Conservation (phyloP, 192 early-diverging fungal genomes). For the Coemansia sp. region DNA sequence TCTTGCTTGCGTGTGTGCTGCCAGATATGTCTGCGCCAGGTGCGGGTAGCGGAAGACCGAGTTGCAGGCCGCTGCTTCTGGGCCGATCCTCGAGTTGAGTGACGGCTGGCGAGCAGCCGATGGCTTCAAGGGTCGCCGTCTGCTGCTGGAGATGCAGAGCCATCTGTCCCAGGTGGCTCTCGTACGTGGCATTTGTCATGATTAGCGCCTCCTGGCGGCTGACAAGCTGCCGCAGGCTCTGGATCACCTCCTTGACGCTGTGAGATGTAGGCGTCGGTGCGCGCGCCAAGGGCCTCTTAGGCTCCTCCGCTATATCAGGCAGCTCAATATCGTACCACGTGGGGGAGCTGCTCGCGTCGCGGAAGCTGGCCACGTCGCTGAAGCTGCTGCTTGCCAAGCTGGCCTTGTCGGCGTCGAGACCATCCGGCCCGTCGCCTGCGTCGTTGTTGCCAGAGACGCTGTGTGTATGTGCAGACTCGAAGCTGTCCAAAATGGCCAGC, state of each 20-base stretch:
- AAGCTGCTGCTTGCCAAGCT: slow-evolving; percentile 35
- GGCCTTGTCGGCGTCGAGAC: slow-evolving; percentile 2
- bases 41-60: too few species aligned
- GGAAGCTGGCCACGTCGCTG: slow-evolving; percentile 35
- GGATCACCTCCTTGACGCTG: slow-evolving; percentile 19
- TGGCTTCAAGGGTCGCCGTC: slow-evolving; percentile 10
- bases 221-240: slow-evolving; percentile 28
- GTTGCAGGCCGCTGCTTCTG: too few species aligned
- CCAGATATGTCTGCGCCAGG: background rate
- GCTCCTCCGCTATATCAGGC: background rate
- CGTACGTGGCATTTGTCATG: slow-evolving; percentile 18
- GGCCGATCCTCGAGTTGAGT: too few species aligned
- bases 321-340: slow-evolving; percentile 17
- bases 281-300: background rate
- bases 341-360: slow-evolving; percentile 45
- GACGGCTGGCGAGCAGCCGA: slow-evolving; percentile 4
- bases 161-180: slow-evolving; percentile 40
- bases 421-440: background rate
- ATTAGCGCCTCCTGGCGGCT: slow-evolving; percentile 31
- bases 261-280: background rate
- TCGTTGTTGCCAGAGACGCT: background rate
- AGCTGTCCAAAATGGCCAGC: slow-evolving; percentile 19
- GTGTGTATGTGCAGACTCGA: background rate
- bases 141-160: slow-evolving; percentile 33
- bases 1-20: background rate